Evolutionary conservation across 805 yeast species (phyloP), one percentile per base, ranked within the genome.

Genomic region (Ogataea nakhonphanomensis): DNA sequence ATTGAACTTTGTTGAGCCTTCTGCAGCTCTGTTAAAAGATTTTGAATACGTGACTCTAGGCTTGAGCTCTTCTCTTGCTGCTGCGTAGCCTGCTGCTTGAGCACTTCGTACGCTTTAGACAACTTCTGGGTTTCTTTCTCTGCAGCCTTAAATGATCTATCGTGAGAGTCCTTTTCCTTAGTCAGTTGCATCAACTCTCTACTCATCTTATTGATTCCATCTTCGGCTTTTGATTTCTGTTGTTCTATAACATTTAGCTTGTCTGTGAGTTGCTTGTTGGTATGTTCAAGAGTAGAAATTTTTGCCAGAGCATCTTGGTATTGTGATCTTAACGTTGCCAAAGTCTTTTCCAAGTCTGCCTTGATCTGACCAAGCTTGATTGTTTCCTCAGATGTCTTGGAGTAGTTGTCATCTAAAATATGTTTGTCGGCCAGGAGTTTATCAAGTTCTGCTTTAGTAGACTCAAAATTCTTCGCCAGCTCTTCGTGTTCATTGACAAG

Each of bases 131-230:
- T 45, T 23, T 73, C 73, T 30, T 67, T 73, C 41, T 78, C 74
- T 31, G 71, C 44, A 4, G 49, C 53, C 28, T 67, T 70, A 11
- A 75, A 59, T 7, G 61, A 59, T 20, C 66, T 65, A 32, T 73
- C 79, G 6, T 72, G 52, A 0, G 73, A 72, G 2, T 74, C 78
- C 43, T 80, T 81, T 25, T 78, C 78, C 40, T 76, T 77, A 0
- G 79, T 72, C 30, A 88, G 65, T 34, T 74, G 74, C 59, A 87
- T 76, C 23, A 90, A 65, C 48, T 90, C 98, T 28, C 91, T 69
- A 39, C 82, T 84, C 95, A 90, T 85, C 51, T 88, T 89, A 57
- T 89, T 89, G 37, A 90, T 81, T 4, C 95, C 97, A 44, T 78
- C 81, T 53, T 90, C 96, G 1, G 91, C 84, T 48, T 61, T 65